These are phyloP conservation scores for Coccomyxa subellipsoidea DNA, from an alignment of 163 green algal genomes.

Conservation along the genomic window DNA sequence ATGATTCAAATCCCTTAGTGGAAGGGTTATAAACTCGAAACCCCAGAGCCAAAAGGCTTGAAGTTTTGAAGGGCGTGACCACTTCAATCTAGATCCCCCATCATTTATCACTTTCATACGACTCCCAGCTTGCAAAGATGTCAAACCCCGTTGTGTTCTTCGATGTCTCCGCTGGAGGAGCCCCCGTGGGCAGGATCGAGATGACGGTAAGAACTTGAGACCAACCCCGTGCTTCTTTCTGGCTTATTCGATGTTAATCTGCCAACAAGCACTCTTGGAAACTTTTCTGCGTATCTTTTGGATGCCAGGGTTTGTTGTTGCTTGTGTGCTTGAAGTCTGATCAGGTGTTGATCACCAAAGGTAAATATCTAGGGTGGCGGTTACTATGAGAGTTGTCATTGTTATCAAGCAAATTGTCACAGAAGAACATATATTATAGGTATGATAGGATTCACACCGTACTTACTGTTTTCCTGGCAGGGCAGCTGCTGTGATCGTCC, in stretches of 20 bases:
- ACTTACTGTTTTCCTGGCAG: too few relatives aligned
- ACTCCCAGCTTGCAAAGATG: slow-evolving; percentile 17
- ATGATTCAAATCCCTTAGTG: background rate
- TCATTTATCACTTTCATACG: background rate
- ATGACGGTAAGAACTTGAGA: slow-evolving; percentile 54
- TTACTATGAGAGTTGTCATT: background rate
- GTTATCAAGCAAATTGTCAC: too few relatives aligned
- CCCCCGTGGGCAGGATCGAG: slow-evolving; percentile 60
- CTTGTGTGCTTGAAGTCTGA: too few relatives aligned
- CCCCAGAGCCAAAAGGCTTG: background rate
- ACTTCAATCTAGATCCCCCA: background rate
- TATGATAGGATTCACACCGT: too few relatives aligned
- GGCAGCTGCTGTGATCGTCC: too few relatives aligned
- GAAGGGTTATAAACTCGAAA: background rate
- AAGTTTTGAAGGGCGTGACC: background rate
- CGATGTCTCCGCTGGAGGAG: slow-evolving; percentile 52
- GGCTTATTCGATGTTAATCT: too few relatives aligned
- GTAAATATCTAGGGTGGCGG: background rate
- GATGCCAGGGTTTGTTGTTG: too few relatives aligned
- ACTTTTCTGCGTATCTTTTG: too few relatives aligned
- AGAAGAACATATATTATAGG: too few relatives aligned
- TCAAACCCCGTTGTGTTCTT: slow-evolving; percentile 68
- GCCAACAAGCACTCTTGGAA: background rate
- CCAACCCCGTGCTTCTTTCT: too few relatives aligned
- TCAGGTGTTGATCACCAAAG: too few relatives aligned